Conservation (phyloP, 1,284 basidiomycete species). For the Mycena sp. region DNA sequence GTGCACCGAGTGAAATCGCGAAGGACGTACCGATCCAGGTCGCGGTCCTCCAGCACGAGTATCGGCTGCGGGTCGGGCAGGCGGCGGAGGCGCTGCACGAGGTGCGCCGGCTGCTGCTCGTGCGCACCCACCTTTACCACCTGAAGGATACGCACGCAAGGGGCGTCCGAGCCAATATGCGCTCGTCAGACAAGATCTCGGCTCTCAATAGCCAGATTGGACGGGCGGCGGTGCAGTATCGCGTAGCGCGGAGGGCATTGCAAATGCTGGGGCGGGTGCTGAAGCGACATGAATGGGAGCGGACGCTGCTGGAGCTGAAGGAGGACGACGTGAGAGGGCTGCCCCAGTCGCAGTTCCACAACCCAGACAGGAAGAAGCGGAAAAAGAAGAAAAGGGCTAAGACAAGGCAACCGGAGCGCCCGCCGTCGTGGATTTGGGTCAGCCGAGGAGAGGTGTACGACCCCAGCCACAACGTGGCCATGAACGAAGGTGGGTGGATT, state of each 20-base stretch:
- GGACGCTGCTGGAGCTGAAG: background rate
- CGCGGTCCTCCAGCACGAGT: conserved; percentile 8
- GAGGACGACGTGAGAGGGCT: conserved; percentile 3
- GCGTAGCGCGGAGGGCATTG: background rate
- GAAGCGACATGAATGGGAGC: background rate
- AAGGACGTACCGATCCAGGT: background rate
- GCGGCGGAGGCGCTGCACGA: conserved; percentile 7
- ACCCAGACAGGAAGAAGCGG: background rate
- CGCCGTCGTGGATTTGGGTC: conserved; percentile 5
- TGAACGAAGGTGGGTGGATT: conserved; percentile 5
- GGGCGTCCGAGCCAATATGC: conserved; percentile 9
- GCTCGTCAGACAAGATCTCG: background rate
- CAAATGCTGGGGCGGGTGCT: background rate
- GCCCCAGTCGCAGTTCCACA: background rate
- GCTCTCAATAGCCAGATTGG: background rate
- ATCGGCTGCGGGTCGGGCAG: conserved; percentile 14
- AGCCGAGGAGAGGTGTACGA: background rate
- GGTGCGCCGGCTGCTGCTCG: conserved; percentile 11
- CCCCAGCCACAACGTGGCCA: background rate
- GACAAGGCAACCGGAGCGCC: background rate
- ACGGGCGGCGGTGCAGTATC: conserved; percentile 6
- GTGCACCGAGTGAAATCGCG: background rate
- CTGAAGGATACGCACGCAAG: conserved; percentile 9
- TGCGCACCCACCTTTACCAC: conserved; percentile 14
- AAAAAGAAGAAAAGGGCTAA: background rate